Evolutionary conservation across 2,329 filamentous ascomycete species (phyloP).

Genomic region (Cladosporium austrohemisphaericum): DNA sequence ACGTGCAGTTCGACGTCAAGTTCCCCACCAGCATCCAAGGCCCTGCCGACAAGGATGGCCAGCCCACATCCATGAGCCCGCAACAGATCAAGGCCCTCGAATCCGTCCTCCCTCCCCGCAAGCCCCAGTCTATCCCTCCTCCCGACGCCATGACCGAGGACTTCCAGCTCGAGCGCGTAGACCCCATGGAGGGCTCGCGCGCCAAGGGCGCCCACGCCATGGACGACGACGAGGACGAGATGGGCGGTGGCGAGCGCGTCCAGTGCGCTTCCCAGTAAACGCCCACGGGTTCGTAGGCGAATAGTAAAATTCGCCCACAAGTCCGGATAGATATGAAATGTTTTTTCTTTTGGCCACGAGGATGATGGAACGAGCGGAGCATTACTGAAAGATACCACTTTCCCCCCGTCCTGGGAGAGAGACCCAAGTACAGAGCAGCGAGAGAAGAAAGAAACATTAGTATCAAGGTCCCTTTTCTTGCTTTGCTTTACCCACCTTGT

Average conservation of each 20-base stretch:
- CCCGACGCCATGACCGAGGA: conserved; percentile 87
- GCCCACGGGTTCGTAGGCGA: not conserved
- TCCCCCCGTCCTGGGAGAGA: too few relatives aligned
- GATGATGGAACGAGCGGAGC: too few relatives aligned
- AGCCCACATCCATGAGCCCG: conserved; percentile 46
- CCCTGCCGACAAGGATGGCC: conserved; percentile 38
- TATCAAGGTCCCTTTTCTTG: too few relatives aligned
- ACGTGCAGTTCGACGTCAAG: conserved; percentile 96
- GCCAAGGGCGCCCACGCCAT: conserved; percentile 56
- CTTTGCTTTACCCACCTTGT: too few relatives aligned
- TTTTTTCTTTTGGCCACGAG: too few relatives aligned
- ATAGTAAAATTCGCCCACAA: too few relatives aligned
- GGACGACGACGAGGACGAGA: conserved; percentile 63
- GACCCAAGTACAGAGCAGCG: too few relatives aligned
- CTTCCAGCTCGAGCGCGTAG: conserved; percentile 80
- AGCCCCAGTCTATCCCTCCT: conserved; percentile 64
- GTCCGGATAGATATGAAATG: too few relatives aligned
- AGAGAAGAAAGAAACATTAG: too few relatives aligned
- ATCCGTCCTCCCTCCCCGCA: conserved; percentile 72
- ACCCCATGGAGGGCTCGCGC: conserved; percentile 60
- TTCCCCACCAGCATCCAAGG: conserved; percentile 64
- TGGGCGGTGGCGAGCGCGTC: conserved; percentile 70
- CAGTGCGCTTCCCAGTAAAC: conserved; percentile 81
- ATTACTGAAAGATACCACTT: too few relatives aligned
- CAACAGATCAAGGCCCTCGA: conserved; percentile 76